Evolutionary conservation across 148 eudicot species (phyloP), one percentile per base, ranked within the genome.

Genomic region (Cornus suecica): DNA sequence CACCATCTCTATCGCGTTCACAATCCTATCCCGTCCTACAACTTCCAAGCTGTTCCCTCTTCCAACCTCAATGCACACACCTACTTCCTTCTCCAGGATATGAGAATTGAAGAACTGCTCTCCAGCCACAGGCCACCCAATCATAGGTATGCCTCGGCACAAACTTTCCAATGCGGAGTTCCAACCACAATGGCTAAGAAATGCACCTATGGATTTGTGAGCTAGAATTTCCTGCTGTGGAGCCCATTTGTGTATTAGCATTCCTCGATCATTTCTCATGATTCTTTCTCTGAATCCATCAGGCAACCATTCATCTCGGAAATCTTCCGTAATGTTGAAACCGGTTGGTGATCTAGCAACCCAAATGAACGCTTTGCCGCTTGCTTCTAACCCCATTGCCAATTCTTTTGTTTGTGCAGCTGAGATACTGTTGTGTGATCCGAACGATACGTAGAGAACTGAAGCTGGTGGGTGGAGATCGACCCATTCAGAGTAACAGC

Each of bases 341-440:
- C 45, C 76, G 7, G 31, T 1, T 1, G 76, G 76, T 23, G 69
- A 68, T 56, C 69, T 64, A 22, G 20, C 37, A 4, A 51, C 77
- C 70, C 77, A 74, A 10, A 74, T 74, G 34, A 74, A 74, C 28
- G 64, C 26, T 15, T 74, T 74, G 22, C 66, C 66, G 8, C 76
- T 64, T 23, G 69, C 77, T 41, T 74, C 70, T 29, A 74, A 65
- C 2, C 70, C 77, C 63, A 45, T 48, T 0, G 70, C 77, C 45
- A 74, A 27, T 62, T 65, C 64, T 37, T 48, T 74, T 29, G 29
- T 66, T 24, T 74, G 71, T 8, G 31, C 14, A 56, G 51, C 27
- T 28, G 77, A 25, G 24, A 74, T 37, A 28, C 63, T 14, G 30
- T 9, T 42, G 7, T 65, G 77, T 48, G 70, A 74, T 28, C 77